Percentiles rank a stretch among this genome's conserved stretches.
Evolutionary conservation across 805 yeast species (phyloP).

Genomic region (Brettanomyces custersianus): DNA sequence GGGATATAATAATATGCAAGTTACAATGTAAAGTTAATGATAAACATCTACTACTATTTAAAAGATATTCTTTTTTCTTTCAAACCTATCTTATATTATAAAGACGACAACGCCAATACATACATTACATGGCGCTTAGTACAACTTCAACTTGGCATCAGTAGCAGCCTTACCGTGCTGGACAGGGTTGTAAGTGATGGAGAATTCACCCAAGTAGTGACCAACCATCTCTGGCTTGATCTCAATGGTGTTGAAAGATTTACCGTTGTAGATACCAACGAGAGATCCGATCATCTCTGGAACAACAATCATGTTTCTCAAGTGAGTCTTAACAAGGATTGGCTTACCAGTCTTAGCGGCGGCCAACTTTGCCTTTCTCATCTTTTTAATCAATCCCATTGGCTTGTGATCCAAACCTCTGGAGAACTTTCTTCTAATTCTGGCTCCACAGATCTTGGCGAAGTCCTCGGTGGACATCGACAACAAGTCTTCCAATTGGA

Average conservation of each 20-base stretch:
- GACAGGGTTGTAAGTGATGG: constrained; percentile 98
- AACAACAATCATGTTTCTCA: constrained; percentile 96
- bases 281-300: constrained; percentile 99
- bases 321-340: constrained; percentile 95
- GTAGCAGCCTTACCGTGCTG: constrained; percentile 74
- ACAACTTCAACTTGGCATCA: constrained; percentile 29
- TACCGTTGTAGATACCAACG: constrained; percentile 99
- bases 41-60: background rate
- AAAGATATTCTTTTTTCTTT: constrained; percentile 2
- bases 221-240: constrained; percentile 99
- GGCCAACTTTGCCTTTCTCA: constrained; percentile 93
- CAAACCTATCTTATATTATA: too few species aligned
- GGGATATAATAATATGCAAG: constrained; percentile 23
- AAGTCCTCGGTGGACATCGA: constrained; percentile 95
- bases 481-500: constrained; percentile 88
- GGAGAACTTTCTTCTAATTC: constrained; percentile 99
- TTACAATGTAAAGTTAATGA: background rate
- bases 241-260: constrained; percentile 98
- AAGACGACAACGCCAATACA: too few species aligned
- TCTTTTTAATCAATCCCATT: constrained; percentile 92
- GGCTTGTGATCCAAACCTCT: constrained; percentile 95
- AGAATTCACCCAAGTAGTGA: constrained; percentile 99
- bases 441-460: constrained; percentile 92
- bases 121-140: too few species aligned
- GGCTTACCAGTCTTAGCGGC: constrained; percentile 94